A percentile compares a stretch with the other conserved stretches of the same genome.
Evolutionary conservation across 192 early-diverging fungal species (phyloP).

Genomic region (Mortierella alpina): DNA sequence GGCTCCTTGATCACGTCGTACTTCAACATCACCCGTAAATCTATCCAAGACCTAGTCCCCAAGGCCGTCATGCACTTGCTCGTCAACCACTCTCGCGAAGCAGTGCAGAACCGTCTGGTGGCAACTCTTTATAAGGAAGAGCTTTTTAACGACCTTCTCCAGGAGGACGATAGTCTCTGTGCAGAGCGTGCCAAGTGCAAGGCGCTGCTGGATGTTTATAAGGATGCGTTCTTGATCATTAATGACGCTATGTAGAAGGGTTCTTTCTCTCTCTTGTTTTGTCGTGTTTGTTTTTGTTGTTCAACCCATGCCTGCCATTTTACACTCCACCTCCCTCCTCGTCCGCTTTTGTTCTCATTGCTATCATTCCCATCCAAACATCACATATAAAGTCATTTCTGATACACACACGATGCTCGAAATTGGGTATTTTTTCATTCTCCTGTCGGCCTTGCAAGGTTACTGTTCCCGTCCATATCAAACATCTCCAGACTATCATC

Average conservation of each 20-base stretch:
- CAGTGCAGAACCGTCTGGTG: constrained; percentile 82
- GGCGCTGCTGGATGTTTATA: constrained; percentile 81
- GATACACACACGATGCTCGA: too few species aligned
- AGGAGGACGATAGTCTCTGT: constrained; percentile 79
- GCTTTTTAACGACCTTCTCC: constrained; percentile 74
- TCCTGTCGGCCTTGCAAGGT: not conserved
- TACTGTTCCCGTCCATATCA: not conserved
- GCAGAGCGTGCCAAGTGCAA: constrained; percentile 81
- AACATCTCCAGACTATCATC: constrained; percentile 24
- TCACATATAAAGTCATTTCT: constrained; percentile 21
- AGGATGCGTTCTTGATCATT: constrained; percentile 79
- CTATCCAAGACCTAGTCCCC: constrained; percentile 82
- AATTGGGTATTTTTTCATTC: not conserved
- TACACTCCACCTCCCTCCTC: not conserved
- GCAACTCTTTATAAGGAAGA: constrained; percentile 79
- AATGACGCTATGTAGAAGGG: constrained; percentile 62
- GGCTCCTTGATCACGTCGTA: constrained; percentile 81
- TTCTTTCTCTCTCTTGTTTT: not conserved
- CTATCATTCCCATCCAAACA: not conserved
- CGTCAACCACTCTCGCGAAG: constrained; percentile 79
- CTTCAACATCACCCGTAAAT: constrained; percentile 83
- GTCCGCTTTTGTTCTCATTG: constrained; percentile 6
- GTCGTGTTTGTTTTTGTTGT: not conserved
- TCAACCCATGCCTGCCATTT: not conserved
- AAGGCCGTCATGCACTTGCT: constrained; percentile 87